A percentile compares a stretch with the other conserved stretches of the same genome.
Conservation (phyloP, 441 rosid species). For the Arabidopsis hybrid region DNA sequence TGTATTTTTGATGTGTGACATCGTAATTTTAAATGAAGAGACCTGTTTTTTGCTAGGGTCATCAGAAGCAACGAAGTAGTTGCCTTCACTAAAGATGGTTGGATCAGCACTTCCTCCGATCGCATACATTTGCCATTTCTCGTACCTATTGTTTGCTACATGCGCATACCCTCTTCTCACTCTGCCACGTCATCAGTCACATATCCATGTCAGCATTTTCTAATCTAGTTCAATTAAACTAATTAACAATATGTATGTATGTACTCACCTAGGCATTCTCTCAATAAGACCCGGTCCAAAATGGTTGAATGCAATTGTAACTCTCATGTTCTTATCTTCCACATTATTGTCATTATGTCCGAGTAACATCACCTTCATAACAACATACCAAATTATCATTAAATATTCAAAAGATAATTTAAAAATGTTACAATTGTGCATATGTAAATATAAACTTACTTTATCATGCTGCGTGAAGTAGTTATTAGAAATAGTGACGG, state of each 20-base stretch:
- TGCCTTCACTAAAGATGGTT: constrained; percentile 75
- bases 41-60: constrained; percentile 52
- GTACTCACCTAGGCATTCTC: constrained; percentile 79
- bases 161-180: constrained; percentile 71
- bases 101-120: constrained; percentile 77
- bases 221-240: background rate
- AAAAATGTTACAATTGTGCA: background rate
- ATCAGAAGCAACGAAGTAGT: constrained; percentile 61
- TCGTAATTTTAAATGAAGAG: background rate
- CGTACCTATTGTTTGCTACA: constrained; percentile 69
- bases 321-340: constrained; percentile 70
- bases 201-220: constrained; percentile 28
- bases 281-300: constrained; percentile 75
- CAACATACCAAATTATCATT: background rate
- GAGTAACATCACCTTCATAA: constrained; percentile 71
- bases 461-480: constrained; percentile 72
- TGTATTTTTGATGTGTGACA: too few relatives aligned
- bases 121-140: constrained; percentile 72
- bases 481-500: constrained; percentile 64
- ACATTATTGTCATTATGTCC: constrained; percentile 64
- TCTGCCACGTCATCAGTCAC: constrained; percentile 43
- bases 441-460: constrained; percentile 42
- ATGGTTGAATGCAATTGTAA: constrained; percentile 72
- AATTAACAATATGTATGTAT: too few relatives aligned
- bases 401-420: background rate